Evolutionary conservation across 306 rosid genomes (phyloP), one percentile per base, ranked within the genome.

Genomic region (Medicago ruthenica): DNA sequence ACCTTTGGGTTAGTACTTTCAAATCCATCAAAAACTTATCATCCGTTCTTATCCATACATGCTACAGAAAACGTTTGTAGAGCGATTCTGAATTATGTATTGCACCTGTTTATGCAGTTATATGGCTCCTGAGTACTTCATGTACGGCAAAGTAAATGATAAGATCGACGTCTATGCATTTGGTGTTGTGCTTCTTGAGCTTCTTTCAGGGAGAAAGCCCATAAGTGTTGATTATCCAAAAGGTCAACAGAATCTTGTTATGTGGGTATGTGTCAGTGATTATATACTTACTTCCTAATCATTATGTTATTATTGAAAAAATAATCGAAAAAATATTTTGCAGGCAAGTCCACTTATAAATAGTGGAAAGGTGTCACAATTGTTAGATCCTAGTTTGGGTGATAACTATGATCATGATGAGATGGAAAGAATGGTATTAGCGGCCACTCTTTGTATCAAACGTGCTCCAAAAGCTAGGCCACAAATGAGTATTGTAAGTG

Each of bases 71-170:
- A 37, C 41, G 45, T 10, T 31, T 64, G 16, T 48, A 65, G 81
- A 37, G 44, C 67, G 17, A 24, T 76, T 50, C 80, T 82, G 65
- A 71, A 24, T 62, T 61, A 66, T 75, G 63, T 31, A 27, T 34
- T 66, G 8, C 63, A 64, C 65, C 59, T 36, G 18, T 81, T 81
- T 51, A 51, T 88, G 82, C 89, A 95, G 99, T 75, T 95, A 95
- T 79, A 70, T 95, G 88, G 99, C 99, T 78, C 99, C 99, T 36
- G 99, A 95, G 64, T 95, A 95, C 86, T 95, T 92, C 79, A 92
- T 92, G 97, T 92, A 92, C 15, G 99, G 99, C 48, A 95, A 92
- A 85, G 97, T 95, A 81, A 90, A 86, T 42, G 86, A 89, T 67
- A 95, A 85, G 89, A 88, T 95, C n/a, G 99, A 95, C 41, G 96